A percentile compares a stretch with the other conserved stretches of the same genome.
phyloP scores from a whole-genome alignment of 225 moss, liverwort and hornwort genomes.

The Anthoceros angustus region DNA sequence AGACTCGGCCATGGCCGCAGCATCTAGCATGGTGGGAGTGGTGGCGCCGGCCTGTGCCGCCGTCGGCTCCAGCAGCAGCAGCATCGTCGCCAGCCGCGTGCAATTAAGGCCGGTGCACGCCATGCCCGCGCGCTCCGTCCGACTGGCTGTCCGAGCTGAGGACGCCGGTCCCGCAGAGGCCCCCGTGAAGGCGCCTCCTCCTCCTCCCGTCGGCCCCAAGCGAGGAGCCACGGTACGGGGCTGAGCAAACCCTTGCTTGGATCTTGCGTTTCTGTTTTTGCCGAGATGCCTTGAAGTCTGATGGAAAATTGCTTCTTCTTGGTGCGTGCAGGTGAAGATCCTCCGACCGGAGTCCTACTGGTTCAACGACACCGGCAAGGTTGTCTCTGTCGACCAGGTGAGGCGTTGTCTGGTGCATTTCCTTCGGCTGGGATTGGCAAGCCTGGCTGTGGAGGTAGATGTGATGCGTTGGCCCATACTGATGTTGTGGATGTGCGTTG shows the following conservation, averaged over 20 bases:
- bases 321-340: constrained; percentile 35
- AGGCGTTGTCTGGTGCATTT: not conserved
- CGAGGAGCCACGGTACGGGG: constrained; percentile 3
- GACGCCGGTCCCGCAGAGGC: constrained; percentile 5
- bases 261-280: not conserved
- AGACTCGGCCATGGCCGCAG: not conserved
- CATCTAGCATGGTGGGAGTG: constrained; percentile 18
- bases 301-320: not conserved
- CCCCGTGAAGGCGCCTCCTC: constrained; percentile 5
- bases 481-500: not conserved
- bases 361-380: constrained; percentile 58
- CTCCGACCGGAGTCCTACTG: constrained; percentile 74
- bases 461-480: not conserved
- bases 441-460: not conserved
- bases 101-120: constrained; percentile 12
- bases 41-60: constrained; percentile 15
- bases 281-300: not conserved
- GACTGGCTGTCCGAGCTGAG: constrained; percentile 17
- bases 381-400: constrained; percentile 71
- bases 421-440: too few species aligned
- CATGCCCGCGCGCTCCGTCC: not conserved
- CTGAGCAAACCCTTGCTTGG: not conserved
- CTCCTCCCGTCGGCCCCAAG: constrained; percentile 14
- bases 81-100: constrained; percentile 16
- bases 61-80: constrained; percentile 17